These are phyloP conservation scores for Naegleria lovaniensis DNA, from an alignment of 208 protist species.

Conservation along the genomic window DNA sequence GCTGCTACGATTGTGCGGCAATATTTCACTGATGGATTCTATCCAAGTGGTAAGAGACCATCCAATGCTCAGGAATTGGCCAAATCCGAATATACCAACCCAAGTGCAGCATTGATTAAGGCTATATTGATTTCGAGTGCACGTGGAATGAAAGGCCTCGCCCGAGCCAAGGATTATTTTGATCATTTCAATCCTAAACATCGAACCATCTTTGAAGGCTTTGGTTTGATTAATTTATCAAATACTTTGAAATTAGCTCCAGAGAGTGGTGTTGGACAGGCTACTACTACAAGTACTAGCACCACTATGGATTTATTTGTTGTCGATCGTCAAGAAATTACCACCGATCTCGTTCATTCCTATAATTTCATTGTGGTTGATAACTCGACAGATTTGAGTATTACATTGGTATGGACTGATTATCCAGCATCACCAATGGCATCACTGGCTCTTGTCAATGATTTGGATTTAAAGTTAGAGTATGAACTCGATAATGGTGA, in stretches of 20 bases:
- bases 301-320: not conserved
- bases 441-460: not conserved
- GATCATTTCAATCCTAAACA: not conserved
- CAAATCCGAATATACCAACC: conserved; percentile 43
- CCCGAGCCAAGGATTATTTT: not conserved
- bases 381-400: not conserved
- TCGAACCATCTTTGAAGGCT: not conserved
- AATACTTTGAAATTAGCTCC: not conserved
- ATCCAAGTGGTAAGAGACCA: conserved; percentile 47
- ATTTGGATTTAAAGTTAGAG: conserved; percentile 7
- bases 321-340: not conserved
- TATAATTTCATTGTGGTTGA: not conserved
- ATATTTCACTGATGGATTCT: conserved; percentile 56
- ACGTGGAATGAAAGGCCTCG: conserved; percentile 21
- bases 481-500: not conserved
- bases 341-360: not conserved
- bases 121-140: conserved; percentile 42
- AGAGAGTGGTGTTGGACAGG: not conserved
- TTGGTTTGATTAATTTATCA: not conserved
- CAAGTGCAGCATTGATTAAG: conserved; percentile 53
- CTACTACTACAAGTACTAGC: no score
- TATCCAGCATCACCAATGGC: not conserved
- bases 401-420: conserved; percentile 21
- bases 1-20: conserved; percentile 69
- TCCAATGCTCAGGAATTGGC: not conserved